These are phyloP conservation scores for Actinomortierella ambigua DNA, from an alignment of 371 early-diverging fungal genomes.

Conservation along the genomic window DNA sequence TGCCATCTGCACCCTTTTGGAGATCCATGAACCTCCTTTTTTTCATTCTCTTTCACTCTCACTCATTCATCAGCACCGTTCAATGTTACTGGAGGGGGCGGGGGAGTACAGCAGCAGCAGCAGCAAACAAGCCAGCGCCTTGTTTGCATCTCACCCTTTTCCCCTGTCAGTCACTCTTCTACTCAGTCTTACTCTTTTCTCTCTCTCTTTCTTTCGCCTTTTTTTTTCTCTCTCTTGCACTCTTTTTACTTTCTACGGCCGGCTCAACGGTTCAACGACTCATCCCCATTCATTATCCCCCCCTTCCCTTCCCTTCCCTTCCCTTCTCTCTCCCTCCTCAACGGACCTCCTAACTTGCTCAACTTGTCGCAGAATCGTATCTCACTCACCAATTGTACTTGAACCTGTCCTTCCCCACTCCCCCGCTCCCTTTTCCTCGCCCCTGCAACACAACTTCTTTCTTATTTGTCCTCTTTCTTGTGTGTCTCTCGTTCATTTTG, in stretches of 20 bases:
- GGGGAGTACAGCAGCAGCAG: no score
- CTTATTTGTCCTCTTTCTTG: no score
- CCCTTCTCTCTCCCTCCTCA: not conserved
- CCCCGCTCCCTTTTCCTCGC: not conserved
- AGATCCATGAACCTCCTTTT: not conserved
- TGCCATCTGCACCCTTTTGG: not conserved
- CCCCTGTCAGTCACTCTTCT: not conserved
- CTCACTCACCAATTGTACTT: no score
- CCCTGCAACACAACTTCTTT: not conserved
- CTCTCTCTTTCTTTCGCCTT: slow-evolving; percentile 2
- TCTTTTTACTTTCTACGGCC: not conserved
- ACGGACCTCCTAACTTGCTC: not conserved
- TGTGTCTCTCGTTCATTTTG: no score
- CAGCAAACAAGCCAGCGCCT: not conserved
- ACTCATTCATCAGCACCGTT: not conserved
- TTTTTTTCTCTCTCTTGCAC: not conserved
- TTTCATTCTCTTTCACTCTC: not conserved
- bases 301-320: not conserved
- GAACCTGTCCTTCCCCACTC: not conserved
- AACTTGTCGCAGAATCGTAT: slow-evolving; percentile 4
- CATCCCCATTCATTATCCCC: not conserved
- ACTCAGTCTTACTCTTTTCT: not conserved
- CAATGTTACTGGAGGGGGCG: no score
- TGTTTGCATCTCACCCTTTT: no score
- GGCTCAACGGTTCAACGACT: not conserved